These are phyloP conservation scores for Candida albicans DNA, from an alignment of 1,139 yeast species.

Conservation along the genomic window DNA sequence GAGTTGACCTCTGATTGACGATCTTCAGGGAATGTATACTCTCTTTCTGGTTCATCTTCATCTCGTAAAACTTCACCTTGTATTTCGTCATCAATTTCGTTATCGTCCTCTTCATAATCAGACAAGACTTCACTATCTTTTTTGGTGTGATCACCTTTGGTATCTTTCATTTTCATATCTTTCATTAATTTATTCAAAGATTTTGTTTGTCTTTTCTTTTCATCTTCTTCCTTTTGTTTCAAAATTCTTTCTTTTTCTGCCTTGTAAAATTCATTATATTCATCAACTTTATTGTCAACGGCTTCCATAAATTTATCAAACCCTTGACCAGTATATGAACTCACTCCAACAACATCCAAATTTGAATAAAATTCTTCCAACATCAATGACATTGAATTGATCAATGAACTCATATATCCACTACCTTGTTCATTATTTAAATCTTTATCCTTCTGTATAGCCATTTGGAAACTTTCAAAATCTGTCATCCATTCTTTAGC, in stretches of 20 bases:
- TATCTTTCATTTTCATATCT: constrained; percentile 65
- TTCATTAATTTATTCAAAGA: constrained; percentile 74
- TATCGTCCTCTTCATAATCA: constrained; percentile 49
- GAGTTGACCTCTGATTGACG: constrained; percentile 60
- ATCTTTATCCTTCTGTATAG: constrained; percentile 62
- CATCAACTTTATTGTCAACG: constrained; percentile 84
- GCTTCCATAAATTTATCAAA: constrained; percentile 85
- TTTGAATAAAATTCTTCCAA: constrained; percentile 95
- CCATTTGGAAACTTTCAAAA: constrained; percentile 86
- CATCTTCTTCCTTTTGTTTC: constrained; percentile 75
- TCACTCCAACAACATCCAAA: constrained; percentile 86
- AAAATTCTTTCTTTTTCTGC: constrained; percentile 83
- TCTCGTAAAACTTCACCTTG: constrained; percentile 66
- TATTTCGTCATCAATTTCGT: constrained; percentile 53
- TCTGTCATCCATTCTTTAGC: constrained; percentile 98
- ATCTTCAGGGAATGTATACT: constrained; percentile 76
- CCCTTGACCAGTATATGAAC: constrained; percentile 91
- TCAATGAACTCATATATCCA: constrained; percentile 92
- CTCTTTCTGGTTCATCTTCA: constrained; percentile 65
- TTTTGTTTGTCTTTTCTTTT: constrained; percentile 68
- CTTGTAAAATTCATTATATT: constrained; percentile 78
- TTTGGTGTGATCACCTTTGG: constrained; percentile 5
- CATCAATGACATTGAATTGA: constrained; percentile 94
- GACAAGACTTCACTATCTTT: constrained; percentile 67
- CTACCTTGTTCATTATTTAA: constrained; percentile 70